Evolutionary conservation across 2,329 filamentous ascomycete species (phyloP).

Genomic region (Botrytis tulipae): DNA sequence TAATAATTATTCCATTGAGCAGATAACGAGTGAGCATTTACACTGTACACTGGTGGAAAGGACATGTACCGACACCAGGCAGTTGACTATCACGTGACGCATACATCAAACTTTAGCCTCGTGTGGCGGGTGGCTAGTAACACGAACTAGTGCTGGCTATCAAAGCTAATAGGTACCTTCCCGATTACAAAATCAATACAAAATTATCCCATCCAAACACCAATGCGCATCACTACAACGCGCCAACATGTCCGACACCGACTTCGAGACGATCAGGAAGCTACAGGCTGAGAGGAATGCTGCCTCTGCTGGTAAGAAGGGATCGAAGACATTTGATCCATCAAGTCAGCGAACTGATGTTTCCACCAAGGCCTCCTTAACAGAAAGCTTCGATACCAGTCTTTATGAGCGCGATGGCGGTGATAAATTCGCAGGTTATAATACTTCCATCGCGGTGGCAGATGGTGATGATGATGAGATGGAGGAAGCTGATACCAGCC

Average conservation of each 20-base stretch:
- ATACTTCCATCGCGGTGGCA: conserved; percentile 78
- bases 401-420: conserved; percentile 77
- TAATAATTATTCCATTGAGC: not conserved
- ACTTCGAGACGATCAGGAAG: conserved; percentile 83
- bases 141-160: conserved; percentile 18
- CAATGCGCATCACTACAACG: conserved; percentile 18
- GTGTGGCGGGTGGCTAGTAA: conserved; percentile 13
- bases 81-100: not conserved
- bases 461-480: conserved; percentile 78
- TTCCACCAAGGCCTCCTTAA: conserved; percentile 88
- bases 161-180: conserved; percentile 16
- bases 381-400: conserved; percentile 81
- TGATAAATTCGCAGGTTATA: conserved; percentile 87
- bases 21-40: not conserved
- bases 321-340: conserved; percentile 75
- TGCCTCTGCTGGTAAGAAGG: conserved; percentile 73
- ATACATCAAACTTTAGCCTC: not conserved
- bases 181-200: conserved; percentile 15
- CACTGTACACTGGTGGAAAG: not conserved
- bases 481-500: conserved; percentile 68
- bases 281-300: conserved; percentile 92
- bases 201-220: conserved; percentile 16
- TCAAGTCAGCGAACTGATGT: conserved; percentile 78
- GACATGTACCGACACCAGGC: not conserved
- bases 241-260: conserved; percentile 64